These are phyloP conservation scores for Suhomyces panamericanus DNA, from an alignment of 1,139 yeast species.

Conservation along the genomic window DNA sequence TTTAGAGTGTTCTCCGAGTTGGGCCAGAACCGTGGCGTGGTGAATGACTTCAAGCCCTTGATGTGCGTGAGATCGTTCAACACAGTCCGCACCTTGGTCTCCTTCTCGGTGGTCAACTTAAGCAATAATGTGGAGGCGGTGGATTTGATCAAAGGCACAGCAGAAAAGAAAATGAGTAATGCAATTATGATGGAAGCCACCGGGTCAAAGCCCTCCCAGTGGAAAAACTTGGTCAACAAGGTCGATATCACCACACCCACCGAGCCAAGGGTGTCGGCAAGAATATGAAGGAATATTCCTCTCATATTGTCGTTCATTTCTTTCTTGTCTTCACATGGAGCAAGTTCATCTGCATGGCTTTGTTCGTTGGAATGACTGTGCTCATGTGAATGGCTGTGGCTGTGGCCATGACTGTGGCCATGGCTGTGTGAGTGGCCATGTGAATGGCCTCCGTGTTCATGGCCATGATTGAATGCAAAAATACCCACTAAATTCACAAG, in stretches of 20 bases:
- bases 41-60: constrained; percentile 80
- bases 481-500: constrained; percentile 89
- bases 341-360: constrained; percentile 15
- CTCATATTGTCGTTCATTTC: constrained; percentile 80
- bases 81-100: constrained; percentile 59
- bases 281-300: constrained; percentile 87
- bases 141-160: constrained; percentile 79
- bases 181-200: constrained; percentile 89
- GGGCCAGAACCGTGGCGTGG: constrained; percentile 93
- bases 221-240: constrained; percentile 55
- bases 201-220: constrained; percentile 79
- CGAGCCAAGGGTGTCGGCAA: constrained; percentile 95
- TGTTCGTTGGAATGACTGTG: constrained; percentile 11
- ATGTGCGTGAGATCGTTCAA: constrained; percentile 66
- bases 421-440: constrained; percentile 31
- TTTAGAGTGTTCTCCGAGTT: constrained; percentile 43
- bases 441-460: constrained; percentile 30
- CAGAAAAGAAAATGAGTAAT: constrained; percentile 71
- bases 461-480: constrained; percentile 88
- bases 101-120: constrained; percentile 54
- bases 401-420: constrained; percentile 16
- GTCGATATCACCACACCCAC: constrained; percentile 95
- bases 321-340: neutral
- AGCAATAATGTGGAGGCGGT: constrained; percentile 76
- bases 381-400: constrained; percentile 3